These are phyloP conservation scores for Holtermannia corniformis DNA, from an alignment of 768 basidiomycete species.

Conservation along the genomic window DNA sequence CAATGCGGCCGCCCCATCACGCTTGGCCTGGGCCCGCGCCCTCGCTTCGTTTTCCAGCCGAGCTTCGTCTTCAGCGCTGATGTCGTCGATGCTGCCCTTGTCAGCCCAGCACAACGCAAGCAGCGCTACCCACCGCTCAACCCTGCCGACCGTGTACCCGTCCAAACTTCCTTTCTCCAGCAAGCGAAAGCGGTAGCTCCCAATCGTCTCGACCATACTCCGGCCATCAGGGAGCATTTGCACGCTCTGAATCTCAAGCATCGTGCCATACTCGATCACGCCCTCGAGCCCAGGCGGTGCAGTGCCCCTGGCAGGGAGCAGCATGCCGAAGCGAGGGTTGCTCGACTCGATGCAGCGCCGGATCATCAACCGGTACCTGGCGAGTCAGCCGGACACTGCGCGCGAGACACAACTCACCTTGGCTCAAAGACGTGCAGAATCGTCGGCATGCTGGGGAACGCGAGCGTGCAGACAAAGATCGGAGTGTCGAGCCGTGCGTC, in stretches of 20 bases:
- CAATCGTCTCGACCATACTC: slow-evolving; percentile 70
- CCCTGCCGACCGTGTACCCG: slow-evolving; percentile 77
- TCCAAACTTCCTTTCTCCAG: slow-evolving; percentile 74
- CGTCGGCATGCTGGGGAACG: slow-evolving; percentile 85
- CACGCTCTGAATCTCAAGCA: slow-evolving; percentile 78
- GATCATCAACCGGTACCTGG: slow-evolving; percentile 92
- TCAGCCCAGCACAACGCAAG: slow-evolving; percentile 3
- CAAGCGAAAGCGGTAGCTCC: slow-evolving; percentile 69
- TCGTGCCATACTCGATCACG: slow-evolving; percentile 74
- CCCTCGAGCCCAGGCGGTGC: slow-evolving; percentile 44
- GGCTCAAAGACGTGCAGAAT: slow-evolving; percentile 91
- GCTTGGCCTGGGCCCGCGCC: slow-evolving; percentile 1
- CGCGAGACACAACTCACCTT: too few species aligned
- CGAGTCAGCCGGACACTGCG: too few species aligned
- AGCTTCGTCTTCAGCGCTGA: slow-evolving; percentile 44
- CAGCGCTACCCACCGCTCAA: slow-evolving; percentile 49
- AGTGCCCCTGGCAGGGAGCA: slow-evolving; percentile 54
- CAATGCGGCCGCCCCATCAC: neutral
- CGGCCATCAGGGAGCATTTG: slow-evolving; percentile 83
- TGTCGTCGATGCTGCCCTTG: slow-evolving; percentile 40
- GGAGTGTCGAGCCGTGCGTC: slow-evolving; percentile 75
- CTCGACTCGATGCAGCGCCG: slow-evolving; percentile 78
- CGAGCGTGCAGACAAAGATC: slow-evolving; percentile 79
- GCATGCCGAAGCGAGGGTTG: slow-evolving; percentile 81
- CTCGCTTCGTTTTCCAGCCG: slow-evolving; percentile 40